phyloP scores from a whole-genome alignment of 768 basidiomycete genomes.

The Suillus luteus region DNA sequence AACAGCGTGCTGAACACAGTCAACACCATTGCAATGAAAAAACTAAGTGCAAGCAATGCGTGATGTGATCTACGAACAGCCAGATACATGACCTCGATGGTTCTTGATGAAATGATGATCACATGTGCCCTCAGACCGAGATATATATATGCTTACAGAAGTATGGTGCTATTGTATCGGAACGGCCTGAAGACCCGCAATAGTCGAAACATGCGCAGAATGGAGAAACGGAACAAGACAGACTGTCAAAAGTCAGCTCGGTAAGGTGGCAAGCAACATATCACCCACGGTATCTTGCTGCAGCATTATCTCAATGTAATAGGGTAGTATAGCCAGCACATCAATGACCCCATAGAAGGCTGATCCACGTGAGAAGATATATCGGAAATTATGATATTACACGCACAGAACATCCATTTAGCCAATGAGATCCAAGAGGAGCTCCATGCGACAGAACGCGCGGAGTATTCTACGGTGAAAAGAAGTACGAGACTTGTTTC shows the following conservation, averaged over 20 bases:
- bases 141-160: constrained; percentile 55
- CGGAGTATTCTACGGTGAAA: constrained; percentile 85
- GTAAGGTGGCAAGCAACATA: neutral
- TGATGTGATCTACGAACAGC: constrained; percentile 85
- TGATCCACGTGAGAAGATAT: constrained; percentile 22
- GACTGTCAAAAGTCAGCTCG: constrained; percentile 46
- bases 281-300: constrained; percentile 81
- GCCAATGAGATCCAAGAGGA: constrained; percentile 59
- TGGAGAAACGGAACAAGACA: constrained; percentile 87
- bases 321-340: constrained; percentile 81
- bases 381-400: neutral
- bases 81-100: constrained; percentile 92
- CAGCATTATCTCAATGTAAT: constrained; percentile 83
- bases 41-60: constrained; percentile 81
- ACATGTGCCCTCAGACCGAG: neutral
- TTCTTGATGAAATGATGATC: constrained; percentile 42
- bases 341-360: constrained; percentile 89
- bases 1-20: constrained; percentile 86
- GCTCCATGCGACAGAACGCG: constrained; percentile 76
- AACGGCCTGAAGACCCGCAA: constrained; percentile 90
- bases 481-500: constrained; percentile 83
- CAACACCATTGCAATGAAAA: constrained; percentile 87
- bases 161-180: constrained; percentile 77
- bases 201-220: constrained; percentile 86
- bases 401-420: constrained; percentile 71